Percentiles rank a stretch among this genome's conserved stretches.
Evolutionary conservation across 2,329 filamentous ascomycete genomes (phyloP).

Genomic region (Colletotrichum sojae): DNA sequence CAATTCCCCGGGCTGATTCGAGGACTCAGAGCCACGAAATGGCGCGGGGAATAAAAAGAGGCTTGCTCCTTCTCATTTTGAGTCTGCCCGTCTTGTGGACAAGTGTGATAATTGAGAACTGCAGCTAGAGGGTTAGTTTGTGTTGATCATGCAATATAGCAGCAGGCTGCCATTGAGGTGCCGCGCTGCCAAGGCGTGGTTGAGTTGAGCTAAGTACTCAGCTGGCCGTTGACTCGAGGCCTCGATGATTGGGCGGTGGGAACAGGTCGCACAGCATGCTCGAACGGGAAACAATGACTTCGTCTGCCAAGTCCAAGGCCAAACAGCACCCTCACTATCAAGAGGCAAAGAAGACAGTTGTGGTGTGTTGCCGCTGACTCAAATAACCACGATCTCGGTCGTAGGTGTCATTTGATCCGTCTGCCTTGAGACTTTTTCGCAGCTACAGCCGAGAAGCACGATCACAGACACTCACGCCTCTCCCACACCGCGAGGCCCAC

Average conservation of each 20-base stretch:
- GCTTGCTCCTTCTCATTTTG: background rate
- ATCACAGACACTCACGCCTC: constrained; percentile 14
- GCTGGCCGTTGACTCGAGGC: no score
- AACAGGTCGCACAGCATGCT: no score
- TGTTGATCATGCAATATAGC: constrained; percentile 9
- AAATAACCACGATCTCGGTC: no score
- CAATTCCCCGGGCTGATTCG: constrained; percentile 13
- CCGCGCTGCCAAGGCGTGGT: background rate
- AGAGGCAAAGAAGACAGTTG: background rate
- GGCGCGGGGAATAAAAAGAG: no score
- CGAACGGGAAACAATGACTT: background rate
- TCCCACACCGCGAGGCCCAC: constrained; percentile 17
- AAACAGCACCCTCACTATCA: background rate
- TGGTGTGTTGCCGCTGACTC: no score
- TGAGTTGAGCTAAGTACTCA: background rate
- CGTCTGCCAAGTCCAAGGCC: background rate
- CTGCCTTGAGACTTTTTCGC: no score
- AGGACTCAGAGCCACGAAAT: no score
- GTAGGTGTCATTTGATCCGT: no score
- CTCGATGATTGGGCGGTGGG: no score
- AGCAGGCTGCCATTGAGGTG: constrained; percentile 13
- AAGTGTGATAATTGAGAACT: background rate
- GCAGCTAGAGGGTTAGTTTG: background rate
- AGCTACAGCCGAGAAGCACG: background rate
- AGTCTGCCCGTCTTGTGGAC: background rate